Percentiles rank a stretch among this genome's conserved stretches.
These are phyloP conservation scores for Penicillium lividum DNA, from an alignment of 495 filamentous ascomycete genomes.

Conservation along the genomic window DNA sequence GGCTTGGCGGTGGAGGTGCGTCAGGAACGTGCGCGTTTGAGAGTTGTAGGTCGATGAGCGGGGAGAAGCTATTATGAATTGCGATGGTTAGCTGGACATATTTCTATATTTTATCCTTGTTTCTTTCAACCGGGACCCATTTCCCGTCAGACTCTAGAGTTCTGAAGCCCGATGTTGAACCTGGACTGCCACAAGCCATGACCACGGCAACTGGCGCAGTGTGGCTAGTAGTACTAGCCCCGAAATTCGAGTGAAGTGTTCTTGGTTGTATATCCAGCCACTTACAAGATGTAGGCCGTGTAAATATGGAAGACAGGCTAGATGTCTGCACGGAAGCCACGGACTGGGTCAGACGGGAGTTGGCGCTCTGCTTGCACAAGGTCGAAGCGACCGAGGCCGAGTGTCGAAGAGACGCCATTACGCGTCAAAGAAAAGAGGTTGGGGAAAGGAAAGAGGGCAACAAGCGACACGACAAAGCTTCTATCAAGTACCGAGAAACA, in stretches of 20 bases:
- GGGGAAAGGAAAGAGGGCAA: conserved; percentile 11
- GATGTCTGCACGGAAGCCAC: conserved; percentile 37
- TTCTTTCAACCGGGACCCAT: neutral
- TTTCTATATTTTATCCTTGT: neutral
- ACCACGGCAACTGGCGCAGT: neutral
- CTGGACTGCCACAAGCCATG: neutral
- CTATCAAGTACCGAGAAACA: conserved; percentile 3
- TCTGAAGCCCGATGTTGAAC: neutral
- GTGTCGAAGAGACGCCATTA: conserved; percentile 41
- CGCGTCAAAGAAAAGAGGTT: conserved; percentile 13
- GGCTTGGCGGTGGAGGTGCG: conserved; percentile 41
- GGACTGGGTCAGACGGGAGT: conserved; percentile 32
- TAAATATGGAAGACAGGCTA: conserved; percentile 35
- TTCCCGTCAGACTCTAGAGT: neutral
- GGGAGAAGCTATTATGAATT: conserved; percentile 5
- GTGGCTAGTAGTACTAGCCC: neutral
- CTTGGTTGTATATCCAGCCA: conserved; percentile 5
- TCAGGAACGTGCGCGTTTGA: conserved; percentile 45
- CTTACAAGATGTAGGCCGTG: conserved; percentile 38
- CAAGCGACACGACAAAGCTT: conserved; percentile 24
- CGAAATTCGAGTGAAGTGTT: neutral
- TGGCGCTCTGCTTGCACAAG: conserved; percentile 37
- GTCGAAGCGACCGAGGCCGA: conserved; percentile 36
- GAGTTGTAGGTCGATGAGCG: neutral
- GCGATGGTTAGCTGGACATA: conserved; percentile 1